Evolutionary conservation across 163 green algal species (phyloP).

Genomic region (Trebouxia gelatinosa): DNA sequence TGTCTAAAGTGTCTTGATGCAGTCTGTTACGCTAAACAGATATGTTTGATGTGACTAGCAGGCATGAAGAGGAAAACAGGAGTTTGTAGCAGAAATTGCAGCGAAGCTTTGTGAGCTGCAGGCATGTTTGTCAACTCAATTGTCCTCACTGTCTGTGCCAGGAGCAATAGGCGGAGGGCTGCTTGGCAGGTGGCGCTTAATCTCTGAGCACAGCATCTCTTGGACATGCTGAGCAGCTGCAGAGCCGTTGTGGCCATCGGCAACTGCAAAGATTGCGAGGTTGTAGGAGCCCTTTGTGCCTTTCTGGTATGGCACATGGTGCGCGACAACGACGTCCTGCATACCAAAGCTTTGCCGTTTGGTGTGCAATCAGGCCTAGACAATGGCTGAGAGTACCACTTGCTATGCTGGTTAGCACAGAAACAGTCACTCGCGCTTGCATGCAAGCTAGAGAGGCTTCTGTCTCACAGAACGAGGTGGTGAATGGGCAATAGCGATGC

Average conservation of each 20-base stretch:
- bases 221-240: slow-evolving; percentile 38
- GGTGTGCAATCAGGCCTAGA: too few species aligned
- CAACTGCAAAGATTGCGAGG: slow-evolving; percentile 54
- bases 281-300: background rate
- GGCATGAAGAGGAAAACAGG: too few species aligned
- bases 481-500: background rate
- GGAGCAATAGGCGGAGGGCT: background rate
- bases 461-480: background rate
- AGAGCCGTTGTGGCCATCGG: slow-evolving; percentile 66
- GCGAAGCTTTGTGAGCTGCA: too few species aligned
- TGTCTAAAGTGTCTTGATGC: too few species aligned
- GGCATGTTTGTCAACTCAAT: too few species aligned
- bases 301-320: background rate
- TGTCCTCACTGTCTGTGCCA: background rate
- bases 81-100: too few species aligned
- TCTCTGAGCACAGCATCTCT: background rate
- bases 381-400: too few species aligned
- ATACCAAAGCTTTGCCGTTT: background rate
- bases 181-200: slow-evolving; percentile 9
- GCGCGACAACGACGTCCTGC: slow-evolving; percentile 11
- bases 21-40: too few species aligned
- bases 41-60: background rate
- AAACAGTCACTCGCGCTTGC: background rate
- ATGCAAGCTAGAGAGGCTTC: background rate
- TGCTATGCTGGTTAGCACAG: too few species aligned